Base-by-base conservation (phyloP, 345 rosid genomes). In the Hirschfeldia incana region DNA sequence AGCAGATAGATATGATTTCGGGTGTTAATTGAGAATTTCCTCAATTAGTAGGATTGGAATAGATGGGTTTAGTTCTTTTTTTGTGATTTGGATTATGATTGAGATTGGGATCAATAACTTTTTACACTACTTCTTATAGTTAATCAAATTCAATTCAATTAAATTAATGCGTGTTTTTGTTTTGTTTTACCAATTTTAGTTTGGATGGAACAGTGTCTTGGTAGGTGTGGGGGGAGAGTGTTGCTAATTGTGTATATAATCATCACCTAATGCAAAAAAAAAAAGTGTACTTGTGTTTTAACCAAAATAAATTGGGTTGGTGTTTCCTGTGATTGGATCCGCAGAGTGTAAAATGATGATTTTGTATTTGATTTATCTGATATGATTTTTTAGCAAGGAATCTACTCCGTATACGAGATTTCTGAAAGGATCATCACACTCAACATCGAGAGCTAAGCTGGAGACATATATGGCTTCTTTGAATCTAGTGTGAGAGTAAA, bases 381-480 rank as follows among this genome's bases (percentile, higher is more conserved):
- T 46, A 60, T 73, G 70, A 42, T 53, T 75, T 62, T 75, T 62
- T 34, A 72, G 65, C 66, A 69, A 80, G 75, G 83, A 42, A 62
- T 64, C 30, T 13, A 69, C 70, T 53, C 53, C 2, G 21, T 74
- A 39, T 39, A 57, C 55, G 79, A 78, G 72, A 55, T 42, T 17
- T 44, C 27, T 42, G 21, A 70, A 57, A 34, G 21, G 76, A 58
- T 75, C 37, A 62, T 74, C 42, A 63, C 15, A 21, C 16, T 51
- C 34, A 75, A 53, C 75, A 60, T 57, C 61, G 61, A 74, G 21
- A 21, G 21, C 21, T 21, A 21, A 21, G 72, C 67, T 74, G 53
- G 13, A 68, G 29, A 73, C 80, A 75, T 67, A 64, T 70, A 30
- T 80, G 80, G 57, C 67, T 80, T 80, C 6, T 46, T 37, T 39